Evolutionary conservation across 768 basidiomycete genomes (phyloP), one percentile per base, ranked within the genome.

Genomic region (Gymnopilus junonius): DNA sequence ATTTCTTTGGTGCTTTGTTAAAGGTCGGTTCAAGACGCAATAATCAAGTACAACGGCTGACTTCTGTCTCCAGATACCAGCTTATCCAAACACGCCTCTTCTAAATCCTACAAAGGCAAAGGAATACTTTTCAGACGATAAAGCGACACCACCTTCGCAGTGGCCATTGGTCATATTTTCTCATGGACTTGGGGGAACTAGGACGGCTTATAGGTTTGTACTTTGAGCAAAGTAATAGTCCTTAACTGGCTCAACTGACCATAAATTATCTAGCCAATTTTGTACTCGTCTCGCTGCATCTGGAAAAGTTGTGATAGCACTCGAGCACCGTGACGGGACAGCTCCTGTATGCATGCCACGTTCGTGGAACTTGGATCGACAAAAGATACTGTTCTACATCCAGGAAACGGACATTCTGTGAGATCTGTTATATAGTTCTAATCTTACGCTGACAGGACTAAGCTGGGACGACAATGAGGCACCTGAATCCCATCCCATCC

Each of bases 151-250:
- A 31, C 53, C 58, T 21, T 67, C 75, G 17, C 81, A 83, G 51
- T 92, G 91, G 91, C 91, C 92, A 0, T 81, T 95, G 31, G 85
- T 94, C 31, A 82, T 95, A 40, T 95, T 94, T 75, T 92, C 90
- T 10, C 94, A 95, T 77, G 94, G 94, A 20, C 83, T 95, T 21
- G 89, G 86, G 20, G 93, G 93, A 4, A 87, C 83, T 43, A 78
- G 87, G 21, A 91, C 87, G 0, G 84, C 87, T 1, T 94, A 94
- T 69, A 90, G 87, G 86, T 84, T 39, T 48, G 50, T 21, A 56
- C 43, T 57, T 7, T 29, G 17, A 8, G 31, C 10, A 23, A 21
- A 15, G 12, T 32, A 61, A 12, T 65, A 56, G 8, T 42, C n/a
- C 32, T 57, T 35, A 20, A 23, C 17, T 37, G 14, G 2, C 17